Evolutionary conservation across 495 filamentous ascomycete genomes (phyloP).

Genomic region (Thermothielavioides terrestris): DNA sequence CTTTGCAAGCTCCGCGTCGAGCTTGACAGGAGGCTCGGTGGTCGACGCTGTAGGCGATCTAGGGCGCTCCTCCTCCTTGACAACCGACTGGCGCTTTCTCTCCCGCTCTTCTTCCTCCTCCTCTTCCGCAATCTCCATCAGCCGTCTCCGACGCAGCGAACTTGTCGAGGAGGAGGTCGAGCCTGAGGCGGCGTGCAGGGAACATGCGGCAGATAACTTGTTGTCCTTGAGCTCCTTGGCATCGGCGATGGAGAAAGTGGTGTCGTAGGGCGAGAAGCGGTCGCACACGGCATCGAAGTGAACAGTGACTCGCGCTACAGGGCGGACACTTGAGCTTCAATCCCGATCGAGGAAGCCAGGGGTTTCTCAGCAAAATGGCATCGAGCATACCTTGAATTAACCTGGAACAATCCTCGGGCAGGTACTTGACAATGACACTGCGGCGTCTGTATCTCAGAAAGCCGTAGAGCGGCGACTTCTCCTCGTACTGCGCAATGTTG

Average conservation of each 20-base stretch:
- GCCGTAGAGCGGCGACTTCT: slow-evolving; percentile 82
- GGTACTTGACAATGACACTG: slow-evolving; percentile 85
- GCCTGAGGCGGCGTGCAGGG: slow-evolving; percentile 78
- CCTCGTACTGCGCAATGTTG: slow-evolving; percentile 66
- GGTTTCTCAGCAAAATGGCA: slow-evolving; percentile 1
- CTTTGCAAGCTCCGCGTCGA: slow-evolving; percentile 29
- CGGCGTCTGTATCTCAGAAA: slow-evolving; percentile 83
- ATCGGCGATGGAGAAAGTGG: slow-evolving; percentile 60
- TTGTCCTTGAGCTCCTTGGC: slow-evolving; percentile 79
- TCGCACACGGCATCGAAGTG: slow-evolving; percentile 85
- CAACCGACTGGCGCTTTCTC: slow-evolving; percentile 39
- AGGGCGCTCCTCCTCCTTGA: slow-evolving; percentile 30
- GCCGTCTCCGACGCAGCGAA: slow-evolving; percentile 61
- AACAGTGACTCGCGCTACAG: slow-evolving; percentile 77
- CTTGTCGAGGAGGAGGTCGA: slow-evolving; percentile 81
- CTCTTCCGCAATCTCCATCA: slow-evolving; percentile 91
- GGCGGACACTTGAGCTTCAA: slow-evolving; percentile 5
- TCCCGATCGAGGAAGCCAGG: background rate
- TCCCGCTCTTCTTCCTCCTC: slow-evolving; percentile 49
- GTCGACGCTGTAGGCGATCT: background rate
- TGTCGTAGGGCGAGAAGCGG: slow-evolving; percentile 80
- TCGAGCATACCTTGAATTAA: slow-evolving; percentile 70
- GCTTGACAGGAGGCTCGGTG: slow-evolving; percentile 19
- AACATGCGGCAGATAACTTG: slow-evolving; percentile 78
- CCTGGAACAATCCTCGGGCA: slow-evolving; percentile 83